These are phyloP conservation scores for Verticillium tricorpus DNA, from an alignment of 2,329 filamentous ascomycete genomes.

Conservation along the genomic window DNA sequence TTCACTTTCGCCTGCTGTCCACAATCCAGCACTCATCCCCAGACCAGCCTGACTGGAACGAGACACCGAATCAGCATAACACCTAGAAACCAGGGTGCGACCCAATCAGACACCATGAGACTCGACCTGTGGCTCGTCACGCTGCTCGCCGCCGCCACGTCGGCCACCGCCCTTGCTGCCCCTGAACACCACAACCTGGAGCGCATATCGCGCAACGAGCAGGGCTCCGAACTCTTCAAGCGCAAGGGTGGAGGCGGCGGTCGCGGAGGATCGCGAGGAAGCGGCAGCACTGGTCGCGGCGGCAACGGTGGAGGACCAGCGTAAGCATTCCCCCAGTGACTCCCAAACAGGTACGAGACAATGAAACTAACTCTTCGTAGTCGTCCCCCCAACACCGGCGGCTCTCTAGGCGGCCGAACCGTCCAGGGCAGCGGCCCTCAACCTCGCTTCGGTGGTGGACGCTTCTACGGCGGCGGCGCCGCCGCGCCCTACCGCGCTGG, in stretches of 20 bases:
- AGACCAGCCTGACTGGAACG: no score
- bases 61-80: no score
- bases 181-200: background rate
- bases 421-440: constrained; percentile 52
- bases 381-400: constrained; percentile 29
- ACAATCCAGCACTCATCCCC: background rate
- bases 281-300: constrained; percentile 16
- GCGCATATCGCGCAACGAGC: constrained; percentile 4
- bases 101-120: constrained; percentile 22
- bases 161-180: constrained; percentile 14
- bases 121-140: constrained; percentile 22
- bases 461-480: constrained; percentile 65
- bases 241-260: constrained; percentile 56
- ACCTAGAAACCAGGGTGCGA: no score
- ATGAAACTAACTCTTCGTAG: background rate
- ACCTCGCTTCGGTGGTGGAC: constrained; percentile 56
- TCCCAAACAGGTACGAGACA: background rate
- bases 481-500: constrained; percentile 57
- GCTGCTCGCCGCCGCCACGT: constrained; percentile 18
- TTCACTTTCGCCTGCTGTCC: background rate
- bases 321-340: constrained; percentile 12
- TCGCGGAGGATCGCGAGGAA: constrained; percentile 15
- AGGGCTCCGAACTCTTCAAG: constrained; percentile 44
- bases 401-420: constrained; percentile 37
- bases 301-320: background rate